phyloP scores from a whole-genome alignment of 768 basidiomycete species.

The Tylopilus felleus region DNA sequence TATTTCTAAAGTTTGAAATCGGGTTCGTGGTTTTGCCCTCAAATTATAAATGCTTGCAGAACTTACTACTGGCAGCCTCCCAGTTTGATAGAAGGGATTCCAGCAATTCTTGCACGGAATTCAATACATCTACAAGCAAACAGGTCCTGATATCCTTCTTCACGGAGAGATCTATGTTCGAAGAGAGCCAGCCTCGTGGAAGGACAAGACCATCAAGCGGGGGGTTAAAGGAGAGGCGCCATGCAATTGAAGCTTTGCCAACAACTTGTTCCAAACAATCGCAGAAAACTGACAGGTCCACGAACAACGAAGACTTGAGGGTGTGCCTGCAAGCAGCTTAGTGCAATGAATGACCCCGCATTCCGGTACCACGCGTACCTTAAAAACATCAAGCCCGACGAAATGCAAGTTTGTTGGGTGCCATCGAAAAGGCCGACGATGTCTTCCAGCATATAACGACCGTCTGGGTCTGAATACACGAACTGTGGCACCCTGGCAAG shows the following conservation, averaged over 20 bases:
- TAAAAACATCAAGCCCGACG: constrained; percentile 37
- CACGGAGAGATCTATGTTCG: constrained; percentile 10
- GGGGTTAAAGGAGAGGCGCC: constrained; percentile 16
- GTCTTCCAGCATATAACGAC: constrained; percentile 35
- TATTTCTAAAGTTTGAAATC: background rate
- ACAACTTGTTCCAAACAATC: constrained; percentile 50
- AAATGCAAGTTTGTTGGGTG: constrained; percentile 23
- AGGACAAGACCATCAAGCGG: constrained; percentile 46
- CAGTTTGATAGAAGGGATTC: constrained; percentile 26
- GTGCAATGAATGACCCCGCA: constrained; percentile 22
- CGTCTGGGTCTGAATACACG: constrained; percentile 12
- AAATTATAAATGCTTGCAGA: background rate
- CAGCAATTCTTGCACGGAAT: constrained; percentile 24
- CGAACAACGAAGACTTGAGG: constrained; percentile 32
- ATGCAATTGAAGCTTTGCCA: constrained; percentile 37
- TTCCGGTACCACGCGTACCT: constrained; percentile 29
- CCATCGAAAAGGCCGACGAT: constrained; percentile 30
- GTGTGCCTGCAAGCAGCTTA: constrained; percentile 39
- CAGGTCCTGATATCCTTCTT: constrained; percentile 29
- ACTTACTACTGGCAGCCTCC: constrained; percentile 29
- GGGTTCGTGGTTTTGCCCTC: background rate
- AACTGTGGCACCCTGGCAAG: constrained; percentile 4
- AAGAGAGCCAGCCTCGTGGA: constrained; percentile 51
- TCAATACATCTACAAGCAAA: constrained; percentile 36
- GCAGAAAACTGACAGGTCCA: constrained; percentile 50